Evolutionary conservation across 2,329 filamentous ascomycete species (phyloP).

Genomic region (Aspergillus piperis): DNA sequence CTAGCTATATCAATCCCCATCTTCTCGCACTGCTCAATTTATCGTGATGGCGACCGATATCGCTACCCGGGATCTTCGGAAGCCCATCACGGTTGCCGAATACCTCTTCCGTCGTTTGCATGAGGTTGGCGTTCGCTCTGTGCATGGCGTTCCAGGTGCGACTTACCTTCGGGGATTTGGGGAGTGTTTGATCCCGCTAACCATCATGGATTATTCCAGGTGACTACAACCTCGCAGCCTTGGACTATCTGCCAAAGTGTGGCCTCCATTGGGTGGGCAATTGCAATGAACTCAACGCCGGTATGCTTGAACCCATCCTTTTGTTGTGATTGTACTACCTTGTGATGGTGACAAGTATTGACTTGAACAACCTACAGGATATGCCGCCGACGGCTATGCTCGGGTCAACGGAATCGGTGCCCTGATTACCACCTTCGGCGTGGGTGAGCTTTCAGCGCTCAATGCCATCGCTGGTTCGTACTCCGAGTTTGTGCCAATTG

Average conservation of each 20-base stretch:
- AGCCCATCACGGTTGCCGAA: slow-evolving; percentile 49
- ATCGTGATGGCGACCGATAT: slow-evolving; percentile 43
- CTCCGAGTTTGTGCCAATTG: slow-evolving; percentile 70
- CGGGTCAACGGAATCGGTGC: slow-evolving; percentile 70
- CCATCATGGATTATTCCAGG: slow-evolving; percentile 23
- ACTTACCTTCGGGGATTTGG: slow-evolving; percentile 27
- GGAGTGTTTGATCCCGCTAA: neutral
- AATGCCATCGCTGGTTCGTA: slow-evolving; percentile 75
- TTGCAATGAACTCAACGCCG: slow-evolving; percentile 63
- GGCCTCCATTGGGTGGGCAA: slow-evolving; percentile 63
- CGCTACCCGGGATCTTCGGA: slow-evolving; percentile 45
- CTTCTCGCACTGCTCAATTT: neutral
- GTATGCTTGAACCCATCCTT: slow-evolving; percentile 32
- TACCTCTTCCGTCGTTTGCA: slow-evolving; percentile 54
- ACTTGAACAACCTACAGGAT: slow-evolving; percentile 47
- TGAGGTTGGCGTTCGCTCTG: slow-evolving; percentile 51
- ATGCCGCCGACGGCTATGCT: slow-evolving; percentile 79
- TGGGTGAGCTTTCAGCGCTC: slow-evolving; percentile 67
- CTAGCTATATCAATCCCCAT: neutral
- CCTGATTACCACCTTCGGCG: slow-evolving; percentile 73
- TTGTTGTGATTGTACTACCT: neutral
- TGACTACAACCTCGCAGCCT: slow-evolving; percentile 68
- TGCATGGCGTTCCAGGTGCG: slow-evolving; percentile 57
- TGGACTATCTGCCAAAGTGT: slow-evolving; percentile 59
- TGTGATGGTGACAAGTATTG: no score